These are phyloP conservation scores for Intubia oerlemansii DNA, from an alignment of 2,329 filamentous ascomycete species.

Conservation along the genomic window DNA sequence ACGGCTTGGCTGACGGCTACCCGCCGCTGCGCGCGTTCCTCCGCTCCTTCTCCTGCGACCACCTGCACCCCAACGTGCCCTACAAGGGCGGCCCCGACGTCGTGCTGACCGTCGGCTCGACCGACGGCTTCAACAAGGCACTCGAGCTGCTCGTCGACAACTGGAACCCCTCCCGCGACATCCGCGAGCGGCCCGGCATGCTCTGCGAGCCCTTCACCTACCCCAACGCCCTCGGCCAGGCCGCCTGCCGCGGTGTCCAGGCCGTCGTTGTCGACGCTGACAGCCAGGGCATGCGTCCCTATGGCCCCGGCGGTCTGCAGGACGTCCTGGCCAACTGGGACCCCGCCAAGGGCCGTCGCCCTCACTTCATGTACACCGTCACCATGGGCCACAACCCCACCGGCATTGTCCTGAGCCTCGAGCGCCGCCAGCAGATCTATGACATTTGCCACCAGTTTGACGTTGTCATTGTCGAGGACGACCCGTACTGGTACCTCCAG, in stretches of 20 bases:
- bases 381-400: constrained; percentile 79
- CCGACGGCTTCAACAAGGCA: constrained; percentile 66
- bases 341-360: constrained; percentile 45
- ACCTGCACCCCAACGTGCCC: constrained; percentile 63
- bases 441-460: constrained; percentile 64
- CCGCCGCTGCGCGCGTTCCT: constrained; percentile 60
- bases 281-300: constrained; percentile 54
- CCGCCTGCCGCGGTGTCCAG: constrained; percentile 46
- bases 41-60: constrained; percentile 52
- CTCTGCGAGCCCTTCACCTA: constrained; percentile 68
- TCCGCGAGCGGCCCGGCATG: constrained; percentile 51
- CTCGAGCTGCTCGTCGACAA: constrained; percentile 55
- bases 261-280: constrained; percentile 58
- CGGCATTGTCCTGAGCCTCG: constrained; percentile 48
- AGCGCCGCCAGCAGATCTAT: constrained; percentile 62
- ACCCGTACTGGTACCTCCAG: constrained; percentile 91
- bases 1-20: constrained; percentile 66
- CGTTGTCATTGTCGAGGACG: constrained; percentile 80
- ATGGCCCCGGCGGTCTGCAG: constrained; percentile 50
- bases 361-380: constrained; percentile 76
- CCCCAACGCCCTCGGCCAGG: constrained; percentile 51
- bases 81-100: constrained; percentile 60
- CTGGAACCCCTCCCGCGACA: constrained; percentile 42
- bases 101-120: constrained; percentile 60
- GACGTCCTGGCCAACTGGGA: constrained; percentile 77